Conservation (phyloP, 345 rosid genomes). For the Geranium rotundifolium region DNA sequence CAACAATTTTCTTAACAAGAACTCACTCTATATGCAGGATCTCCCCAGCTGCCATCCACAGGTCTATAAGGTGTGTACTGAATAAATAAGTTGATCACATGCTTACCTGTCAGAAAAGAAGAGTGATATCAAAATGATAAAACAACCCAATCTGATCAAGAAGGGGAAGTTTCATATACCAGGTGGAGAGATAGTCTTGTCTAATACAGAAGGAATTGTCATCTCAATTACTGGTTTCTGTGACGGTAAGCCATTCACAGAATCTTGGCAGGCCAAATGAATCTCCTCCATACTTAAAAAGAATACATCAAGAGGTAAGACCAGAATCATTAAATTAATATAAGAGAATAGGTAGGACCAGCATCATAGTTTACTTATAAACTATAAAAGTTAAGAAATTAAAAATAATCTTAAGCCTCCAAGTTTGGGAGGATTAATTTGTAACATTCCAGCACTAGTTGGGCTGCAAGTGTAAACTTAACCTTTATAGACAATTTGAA, state of each 20-base stretch:
- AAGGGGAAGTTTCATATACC: conserved; percentile 23
- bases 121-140: background rate
- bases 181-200: conserved; percentile 72
- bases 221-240: conserved; percentile 76
- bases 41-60: conserved; percentile 69
- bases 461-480: background rate
- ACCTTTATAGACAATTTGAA: background rate
- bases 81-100: conserved; percentile 70
- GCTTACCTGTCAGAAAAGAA: conserved; percentile 36
- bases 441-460: background rate
- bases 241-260: conserved; percentile 56
- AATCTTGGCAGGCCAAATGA: conserved; percentile 57
- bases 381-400: background rate
- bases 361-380: background rate
- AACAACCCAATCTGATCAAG: background rate
- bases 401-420: too few relatives aligned
- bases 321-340: background rate
- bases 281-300: conserved; percentile 62
- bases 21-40: conserved; percentile 67
- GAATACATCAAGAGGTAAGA: background rate
- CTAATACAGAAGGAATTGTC: conserved; percentile 75
- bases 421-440: background rate
- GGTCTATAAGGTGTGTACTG: conserved; percentile 84
- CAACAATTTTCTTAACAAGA: background rate
- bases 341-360: too few relatives aligned